These are phyloP conservation scores for Heliophila coronopifolia DNA, from an alignment of 441 rosid genomes.

Conservation along the genomic window DNA sequence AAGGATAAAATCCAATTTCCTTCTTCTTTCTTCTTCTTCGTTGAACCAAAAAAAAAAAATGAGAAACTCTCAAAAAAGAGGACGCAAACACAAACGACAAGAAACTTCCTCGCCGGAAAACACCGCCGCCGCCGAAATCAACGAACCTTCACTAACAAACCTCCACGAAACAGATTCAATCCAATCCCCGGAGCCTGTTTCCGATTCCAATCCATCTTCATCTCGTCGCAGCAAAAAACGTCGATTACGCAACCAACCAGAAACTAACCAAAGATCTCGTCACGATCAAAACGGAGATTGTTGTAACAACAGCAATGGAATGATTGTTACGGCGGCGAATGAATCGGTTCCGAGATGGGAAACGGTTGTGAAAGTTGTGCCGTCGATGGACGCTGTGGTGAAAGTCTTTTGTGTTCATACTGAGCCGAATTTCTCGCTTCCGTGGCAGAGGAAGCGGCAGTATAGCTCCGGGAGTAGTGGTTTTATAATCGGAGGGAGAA, in stretches of 20 bases:
- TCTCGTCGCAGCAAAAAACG: slow-evolving; percentile 34
- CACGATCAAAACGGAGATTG: slow-evolving; percentile 36
- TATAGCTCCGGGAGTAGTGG: slow-evolving; percentile 85
- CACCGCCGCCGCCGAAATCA: slow-evolving; percentile 18
- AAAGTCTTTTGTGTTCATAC: slow-evolving; percentile 90
- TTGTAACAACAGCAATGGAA: slow-evolving; percentile 29
- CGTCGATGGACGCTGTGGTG: slow-evolving; percentile 90
- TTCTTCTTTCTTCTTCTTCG: slow-evolving; percentile 11
- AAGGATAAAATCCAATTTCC: not conserved
- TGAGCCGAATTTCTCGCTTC: slow-evolving; percentile 79
- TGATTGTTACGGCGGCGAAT: slow-evolving; percentile 18
- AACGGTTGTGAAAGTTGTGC: slow-evolving; percentile 42
- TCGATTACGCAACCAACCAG: slow-evolving; percentile 24
- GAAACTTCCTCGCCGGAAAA: slow-evolving; percentile 21
- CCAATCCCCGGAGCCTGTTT: slow-evolving; percentile 25
- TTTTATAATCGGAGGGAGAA: slow-evolving; percentile 61
- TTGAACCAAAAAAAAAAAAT: not conserved
- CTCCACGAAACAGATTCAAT: slow-evolving; percentile 22
- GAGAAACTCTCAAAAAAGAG: slow-evolving; percentile 36
- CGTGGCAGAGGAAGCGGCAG: slow-evolving; percentile 90
- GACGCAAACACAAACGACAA: slow-evolving; percentile 36
- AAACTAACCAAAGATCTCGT: slow-evolving; percentile 20
- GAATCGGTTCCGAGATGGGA: slow-evolving; percentile 36
- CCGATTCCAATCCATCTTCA: slow-evolving; percentile 31
- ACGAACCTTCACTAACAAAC: slow-evolving; percentile 18